Percentiles rank a stretch among this genome's conserved stretches.
phyloP scores from a whole-genome alignment of 306 rosid species.

The Alnus glutinosa region DNA sequence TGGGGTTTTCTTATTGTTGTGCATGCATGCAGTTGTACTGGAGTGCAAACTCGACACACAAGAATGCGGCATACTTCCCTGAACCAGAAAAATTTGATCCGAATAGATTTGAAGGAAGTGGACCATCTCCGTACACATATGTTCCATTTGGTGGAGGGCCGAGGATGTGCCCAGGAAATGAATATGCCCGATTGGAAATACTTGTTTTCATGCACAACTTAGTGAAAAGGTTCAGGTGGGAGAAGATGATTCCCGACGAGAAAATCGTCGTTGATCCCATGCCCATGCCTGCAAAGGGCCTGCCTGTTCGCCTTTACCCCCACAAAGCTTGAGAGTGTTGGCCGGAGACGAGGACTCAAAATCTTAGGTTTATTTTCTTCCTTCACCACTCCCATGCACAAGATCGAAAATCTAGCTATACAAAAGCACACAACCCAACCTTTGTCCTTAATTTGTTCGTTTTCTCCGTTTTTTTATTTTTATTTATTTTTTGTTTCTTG shows the following conservation, averaged over 20 bases:
- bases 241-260: constrained; percentile 59
- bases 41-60: constrained; percentile 82
- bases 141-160: constrained; percentile 98
- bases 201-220: constrained; percentile 83
- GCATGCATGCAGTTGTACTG: constrained; percentile 60
- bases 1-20: neutral
- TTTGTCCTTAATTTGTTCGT: neutral
- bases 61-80: constrained; percentile 49
- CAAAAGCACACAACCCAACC: neutral
- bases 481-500: neutral
- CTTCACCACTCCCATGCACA: neutral
- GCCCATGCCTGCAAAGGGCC: constrained; percentile 70
- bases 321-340: constrained; percentile 29
- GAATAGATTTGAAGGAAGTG: constrained; percentile 71
- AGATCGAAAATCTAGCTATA: neutral
- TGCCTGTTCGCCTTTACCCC: constrained; percentile 74
- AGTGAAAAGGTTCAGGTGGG: constrained; percentile 71
- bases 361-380: neutral
- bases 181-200: constrained; percentile 82
- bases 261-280: constrained; percentile 61
- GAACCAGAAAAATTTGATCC: constrained; percentile 80
- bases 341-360: neutral
- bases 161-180: constrained; percentile 95
- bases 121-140: constrained; percentile 79
- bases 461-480: neutral